Conservation (phyloP, 768 basidiomycete species). For the Lepiota brunneoincarnata region DNA sequence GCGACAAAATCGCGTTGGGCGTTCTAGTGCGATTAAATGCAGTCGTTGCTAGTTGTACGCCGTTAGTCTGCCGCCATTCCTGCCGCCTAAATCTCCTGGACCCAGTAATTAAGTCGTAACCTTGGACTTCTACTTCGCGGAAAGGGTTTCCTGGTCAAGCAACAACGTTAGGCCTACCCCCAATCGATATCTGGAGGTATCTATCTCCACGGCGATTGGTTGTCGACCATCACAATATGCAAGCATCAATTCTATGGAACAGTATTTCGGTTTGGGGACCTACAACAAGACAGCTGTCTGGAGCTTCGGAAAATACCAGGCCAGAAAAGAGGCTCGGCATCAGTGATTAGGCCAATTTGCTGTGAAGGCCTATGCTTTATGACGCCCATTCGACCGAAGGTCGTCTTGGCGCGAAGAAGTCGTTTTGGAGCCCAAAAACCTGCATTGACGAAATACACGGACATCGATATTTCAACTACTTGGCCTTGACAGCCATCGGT, state of each 20-base stretch:
- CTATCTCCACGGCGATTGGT: slow-evolving; percentile 4
- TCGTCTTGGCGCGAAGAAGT: too few species aligned
- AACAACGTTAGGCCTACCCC: neutral
- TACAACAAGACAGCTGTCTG: neutral
- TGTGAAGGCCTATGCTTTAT: too few species aligned
- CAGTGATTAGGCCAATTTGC: neutral
- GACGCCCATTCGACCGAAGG: too few species aligned
- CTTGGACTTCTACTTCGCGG: neutral
- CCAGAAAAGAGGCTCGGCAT: neutral
- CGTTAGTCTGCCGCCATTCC: too few species aligned
- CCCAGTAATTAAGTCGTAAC: neutral
- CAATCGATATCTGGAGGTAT: neutral
- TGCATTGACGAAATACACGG: neutral
- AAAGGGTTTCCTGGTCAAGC: neutral
- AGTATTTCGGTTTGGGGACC: too few species aligned
- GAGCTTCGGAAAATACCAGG: neutral
- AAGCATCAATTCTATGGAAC: neutral
- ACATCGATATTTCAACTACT: neutral
- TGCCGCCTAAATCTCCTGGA: too few species aligned
- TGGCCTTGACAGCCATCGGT: neutral
- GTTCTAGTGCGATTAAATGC: too few species aligned
- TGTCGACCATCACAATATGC: neutral
- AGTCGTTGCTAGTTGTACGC: too few species aligned
- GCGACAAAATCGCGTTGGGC: too few species aligned
- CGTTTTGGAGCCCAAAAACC: too few species aligned